Conservation (phyloP, 768 basidiomycete genomes). For the Termitomyces sp. region DNA sequence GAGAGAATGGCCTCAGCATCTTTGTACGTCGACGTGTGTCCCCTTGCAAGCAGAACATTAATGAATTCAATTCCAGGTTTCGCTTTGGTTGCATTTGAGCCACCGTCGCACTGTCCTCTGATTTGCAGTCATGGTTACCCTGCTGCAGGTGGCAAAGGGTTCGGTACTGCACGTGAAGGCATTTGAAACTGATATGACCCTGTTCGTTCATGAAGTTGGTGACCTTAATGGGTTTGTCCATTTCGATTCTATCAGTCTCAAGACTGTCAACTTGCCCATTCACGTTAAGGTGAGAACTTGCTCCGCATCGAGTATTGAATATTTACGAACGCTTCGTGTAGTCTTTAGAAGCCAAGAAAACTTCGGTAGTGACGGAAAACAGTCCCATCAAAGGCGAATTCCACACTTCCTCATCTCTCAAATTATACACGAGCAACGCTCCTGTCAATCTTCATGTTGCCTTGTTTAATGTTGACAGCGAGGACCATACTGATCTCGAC, state of each 20-base stretch:
- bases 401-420: constrained; percentile 27
- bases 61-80: constrained; percentile 10
- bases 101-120: constrained; percentile 6
- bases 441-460: constrained; percentile 35
- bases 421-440: constrained; percentile 38
- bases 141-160: constrained; percentile 16
- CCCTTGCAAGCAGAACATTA: neutral
- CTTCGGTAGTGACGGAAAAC: constrained; percentile 33
- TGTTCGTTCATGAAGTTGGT: constrained; percentile 36
- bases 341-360: constrained; percentile 28
- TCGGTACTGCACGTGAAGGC: constrained; percentile 32
- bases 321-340: constrained; percentile 12
- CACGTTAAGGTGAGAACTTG: constrained; percentile 28
- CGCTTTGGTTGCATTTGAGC: constrained; percentile 1
- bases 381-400: constrained; percentile 44
- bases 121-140: constrained; percentile 21
- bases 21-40: constrained; percentile 20
- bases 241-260: constrained; percentile 37
- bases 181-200: constrained; percentile 41
- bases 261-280: constrained; percentile 31
- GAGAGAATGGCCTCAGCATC: constrained; percentile 31
- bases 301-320: neutral
- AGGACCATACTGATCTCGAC: constrained; percentile 21
- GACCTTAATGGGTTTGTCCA: constrained; percentile 30
- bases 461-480: constrained; percentile 28